These are phyloP conservation scores for Hemileccinum hortonii DNA, from an alignment of 1,284 basidiomycete species.

Conservation along the genomic window DNA sequence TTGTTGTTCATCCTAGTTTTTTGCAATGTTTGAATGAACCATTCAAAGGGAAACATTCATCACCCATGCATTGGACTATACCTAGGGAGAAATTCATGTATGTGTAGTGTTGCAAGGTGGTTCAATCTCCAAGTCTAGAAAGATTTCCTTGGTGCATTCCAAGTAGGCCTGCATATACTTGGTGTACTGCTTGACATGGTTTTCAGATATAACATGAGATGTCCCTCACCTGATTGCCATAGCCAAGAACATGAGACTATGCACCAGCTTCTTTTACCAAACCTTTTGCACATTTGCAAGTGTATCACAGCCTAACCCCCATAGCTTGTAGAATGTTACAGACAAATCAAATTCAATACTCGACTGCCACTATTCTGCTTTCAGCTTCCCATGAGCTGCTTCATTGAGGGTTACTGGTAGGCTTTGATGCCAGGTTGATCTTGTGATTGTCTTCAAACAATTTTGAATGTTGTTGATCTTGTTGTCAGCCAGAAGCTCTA, in stretches of 20 bases:
- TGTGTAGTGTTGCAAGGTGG: slow-evolving; percentile 23
- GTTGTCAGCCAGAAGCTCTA: not conserved
- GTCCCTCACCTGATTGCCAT: slow-evolving; percentile 12
- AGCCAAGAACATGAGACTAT: slow-evolving; percentile 19
- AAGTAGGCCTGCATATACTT: slow-evolving; percentile 19
- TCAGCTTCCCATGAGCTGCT: not conserved
- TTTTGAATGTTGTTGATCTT: not conserved
- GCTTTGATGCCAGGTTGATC: not conserved
- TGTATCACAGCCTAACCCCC: not conserved
- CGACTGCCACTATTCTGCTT: not conserved
- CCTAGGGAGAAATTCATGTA: slow-evolving; percentile 15
- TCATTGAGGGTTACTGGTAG: not conserved
- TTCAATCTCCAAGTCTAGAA: slow-evolving; percentile 16
- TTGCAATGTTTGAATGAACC: slow-evolving; percentile 23
- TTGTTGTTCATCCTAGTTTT: slow-evolving; percentile 23
- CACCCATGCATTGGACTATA: slow-evolving; percentile 29
- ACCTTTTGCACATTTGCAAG: not conserved
- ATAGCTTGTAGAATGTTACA: not conserved
- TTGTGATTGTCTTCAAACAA: not conserved
- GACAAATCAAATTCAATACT: not conserved
- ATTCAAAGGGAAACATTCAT: slow-evolving; percentile 31
- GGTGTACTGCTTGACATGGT: slow-evolving; percentile 8
- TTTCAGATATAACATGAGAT: slow-evolving; percentile 11
- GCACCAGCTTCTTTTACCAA: slow-evolving; percentile 5
- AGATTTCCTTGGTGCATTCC: slow-evolving; percentile 6